Evolutionary conservation across 306 rosid genomes (phyloP), one percentile per base, ranked within the genome.

Genomic region (Dalbergia cultrata): DNA sequence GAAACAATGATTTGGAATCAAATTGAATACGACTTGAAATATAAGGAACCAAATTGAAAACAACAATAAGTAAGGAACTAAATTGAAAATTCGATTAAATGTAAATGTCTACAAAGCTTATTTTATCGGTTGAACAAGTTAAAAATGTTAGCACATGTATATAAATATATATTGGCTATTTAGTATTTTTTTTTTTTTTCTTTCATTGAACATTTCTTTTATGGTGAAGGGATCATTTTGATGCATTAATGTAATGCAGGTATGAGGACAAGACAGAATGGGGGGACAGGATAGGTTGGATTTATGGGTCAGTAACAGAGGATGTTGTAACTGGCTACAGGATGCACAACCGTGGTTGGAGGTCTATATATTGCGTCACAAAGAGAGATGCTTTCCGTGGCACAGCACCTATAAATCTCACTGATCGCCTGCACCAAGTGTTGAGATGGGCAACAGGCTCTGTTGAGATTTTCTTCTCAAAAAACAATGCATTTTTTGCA

Each of bases 301-400:
- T 93, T 70, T 93, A 93, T 57, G 97, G 97, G 43, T 93, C 97
- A 8, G 94, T 91, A 71, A 91, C 97, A 8, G 98, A 91, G 77
- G 97, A 91, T 80, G 97, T 93, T 76, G 92, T 93, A 57, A 93
- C 94, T 0, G 98, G 98, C 13, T 93, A 91, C 67, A 58, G 98
- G n/a, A 93, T 93, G 98, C 98, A 93, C 85, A 93, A 93, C 53
- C 94, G 97, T 5, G 98, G 98, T 5, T 93, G 98, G 98, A 78
- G 98, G 76, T 91, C 98, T 0, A 79, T 91, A 18, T 93, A 93
- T 65, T 93, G 98, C 86, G 68, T 93, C 72, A 93, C 98, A 13
- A 93, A 86, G 77, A 88, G 97, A 1, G 98, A 93, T 3, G 97
- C 97, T 16, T 93, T 93, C 76, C 97, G 90, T 0, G 98, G 97